Evolutionary conservation across 768 basidiomycete genomes (phyloP), one percentile per base, ranked within the genome.

Genomic region (Gautieria morchelliformis): DNA sequence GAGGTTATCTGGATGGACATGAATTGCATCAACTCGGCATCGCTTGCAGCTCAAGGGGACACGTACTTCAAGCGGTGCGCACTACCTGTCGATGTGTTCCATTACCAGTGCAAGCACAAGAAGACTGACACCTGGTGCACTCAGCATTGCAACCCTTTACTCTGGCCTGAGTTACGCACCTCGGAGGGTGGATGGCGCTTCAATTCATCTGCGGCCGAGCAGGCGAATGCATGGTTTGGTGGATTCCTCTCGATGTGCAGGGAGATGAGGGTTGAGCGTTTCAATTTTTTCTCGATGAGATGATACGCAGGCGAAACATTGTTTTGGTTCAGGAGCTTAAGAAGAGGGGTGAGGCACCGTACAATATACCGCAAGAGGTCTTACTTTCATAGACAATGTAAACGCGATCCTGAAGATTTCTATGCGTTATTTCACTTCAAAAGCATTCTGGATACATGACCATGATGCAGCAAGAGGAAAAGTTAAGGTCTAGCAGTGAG

Each of bases 281-380:
- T 10, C 62, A 69, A 41, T 75, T 74, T 32, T 73, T 72, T 50
- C 57, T 74, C 0, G 69, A 74, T 59, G 67, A 73, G 53, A 70
- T 74, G 71, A 70, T 74, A 24, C 35, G 64, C 20, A 49, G 60
- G 0, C 48, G 52, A 1, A 74, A 74, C 35, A 17, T n/a, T n/a
- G n/a, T n/a, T n/a, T n/a, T n/a, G 27, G 27, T 27, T 27, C 5
- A 5, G 27, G 27, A 27, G 27, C 27, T 27, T 2, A 27, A 3
- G 27, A 27, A 27, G 27, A 27, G 27, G 27, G 27, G 27, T 5
- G 27, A 27, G 27, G 27, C 27, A 2, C 27, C 27, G 2, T 27
- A 27, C 27, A 27, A 27, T 27, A 27, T 27, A 3, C 27, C 27
- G 5, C 27, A 27, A 27, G 27, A 27, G 5, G 2, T 5, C 5